phyloP scores from a whole-genome alignment of 345 rosid genomes.

The Microthlaspi erraticum region DNA sequence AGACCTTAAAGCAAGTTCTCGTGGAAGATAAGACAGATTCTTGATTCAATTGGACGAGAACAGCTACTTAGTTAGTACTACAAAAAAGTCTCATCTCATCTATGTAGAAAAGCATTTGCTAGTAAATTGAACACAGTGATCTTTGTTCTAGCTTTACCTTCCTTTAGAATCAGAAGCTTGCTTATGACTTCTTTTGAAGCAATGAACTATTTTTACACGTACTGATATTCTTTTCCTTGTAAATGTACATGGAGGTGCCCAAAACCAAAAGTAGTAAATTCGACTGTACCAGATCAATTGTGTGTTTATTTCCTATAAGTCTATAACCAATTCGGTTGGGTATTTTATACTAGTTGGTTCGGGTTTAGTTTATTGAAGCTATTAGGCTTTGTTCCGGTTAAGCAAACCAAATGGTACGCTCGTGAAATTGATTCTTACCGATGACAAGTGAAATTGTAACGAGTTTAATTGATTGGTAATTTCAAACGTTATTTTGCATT shows the following conservation, averaged over 20 bases:
- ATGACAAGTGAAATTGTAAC: no score
- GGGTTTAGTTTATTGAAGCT: neutral
- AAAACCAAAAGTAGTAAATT: constrained; percentile 13
- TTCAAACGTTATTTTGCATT: no score
- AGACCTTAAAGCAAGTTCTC: constrained; percentile 61
- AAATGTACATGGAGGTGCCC: constrained; percentile 19
- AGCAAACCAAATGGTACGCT: neutral
- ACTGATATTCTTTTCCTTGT: constrained; percentile 1
- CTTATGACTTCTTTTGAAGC: neutral
- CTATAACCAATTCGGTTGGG: constrained; percentile 4
- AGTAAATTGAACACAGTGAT: constrained; percentile 5
- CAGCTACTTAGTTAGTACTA: constrained; percentile 9
- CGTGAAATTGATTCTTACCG: no score
- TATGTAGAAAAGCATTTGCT: constrained; percentile 10
- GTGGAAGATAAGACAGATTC: constrained; percentile 64
- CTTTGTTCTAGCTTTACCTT: constrained; percentile 6
- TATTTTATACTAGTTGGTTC: neutral
- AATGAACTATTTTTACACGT: constrained; percentile 13
- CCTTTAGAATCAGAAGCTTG: constrained; percentile 6
- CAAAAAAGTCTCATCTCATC: constrained; percentile 22
- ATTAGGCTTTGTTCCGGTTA: neutral
- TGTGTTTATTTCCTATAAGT: neutral
- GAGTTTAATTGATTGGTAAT: no score
- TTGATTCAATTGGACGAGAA: constrained; percentile 39
- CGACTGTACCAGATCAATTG: neutral